Evolutionary conservation across 768 basidiomycete species (phyloP).

Genomic region (Boletus coccyginus): DNA sequence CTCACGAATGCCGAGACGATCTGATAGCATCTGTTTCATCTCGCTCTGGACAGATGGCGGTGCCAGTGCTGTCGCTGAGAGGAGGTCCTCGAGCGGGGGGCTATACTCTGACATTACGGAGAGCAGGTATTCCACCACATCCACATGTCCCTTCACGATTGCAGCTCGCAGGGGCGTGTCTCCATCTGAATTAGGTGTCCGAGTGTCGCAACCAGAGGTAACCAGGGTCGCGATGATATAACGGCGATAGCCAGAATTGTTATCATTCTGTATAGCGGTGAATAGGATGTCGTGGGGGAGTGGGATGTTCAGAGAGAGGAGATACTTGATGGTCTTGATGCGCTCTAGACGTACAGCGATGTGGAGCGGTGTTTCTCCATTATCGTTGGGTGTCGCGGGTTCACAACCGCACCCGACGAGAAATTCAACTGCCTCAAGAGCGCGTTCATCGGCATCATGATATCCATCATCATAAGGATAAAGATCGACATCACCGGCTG

Average conservation of each 20-base stretch:
- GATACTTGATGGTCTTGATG: not conserved
- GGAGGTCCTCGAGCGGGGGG: not conserved
- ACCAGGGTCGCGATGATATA: not conserved
- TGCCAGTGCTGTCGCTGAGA: not conserved
- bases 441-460: not conserved
- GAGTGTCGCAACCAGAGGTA: not conserved
- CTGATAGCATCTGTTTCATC: not conserved
- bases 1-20: not conserved
- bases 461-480: not conserved
- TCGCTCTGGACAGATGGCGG: not conserved
- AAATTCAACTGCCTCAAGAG: not conserved
- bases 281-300: not conserved
- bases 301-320: not conserved
- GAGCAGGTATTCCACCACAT: constrained; percentile 1
- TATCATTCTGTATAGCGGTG: not conserved
- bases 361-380: not conserved
- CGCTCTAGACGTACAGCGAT: not conserved
- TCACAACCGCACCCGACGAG: not conserved
- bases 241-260: not conserved
- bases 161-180: not conserved
- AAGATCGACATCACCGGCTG: not conserved
- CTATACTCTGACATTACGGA: not conserved
- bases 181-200: not conserved
- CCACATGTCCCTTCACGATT: not conserved
- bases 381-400: not conserved